Evolutionary conservation across 1,284 basidiomycete species (phyloP), one percentile per base, ranked within the genome.

Genomic region (Sutorius eximius): DNA sequence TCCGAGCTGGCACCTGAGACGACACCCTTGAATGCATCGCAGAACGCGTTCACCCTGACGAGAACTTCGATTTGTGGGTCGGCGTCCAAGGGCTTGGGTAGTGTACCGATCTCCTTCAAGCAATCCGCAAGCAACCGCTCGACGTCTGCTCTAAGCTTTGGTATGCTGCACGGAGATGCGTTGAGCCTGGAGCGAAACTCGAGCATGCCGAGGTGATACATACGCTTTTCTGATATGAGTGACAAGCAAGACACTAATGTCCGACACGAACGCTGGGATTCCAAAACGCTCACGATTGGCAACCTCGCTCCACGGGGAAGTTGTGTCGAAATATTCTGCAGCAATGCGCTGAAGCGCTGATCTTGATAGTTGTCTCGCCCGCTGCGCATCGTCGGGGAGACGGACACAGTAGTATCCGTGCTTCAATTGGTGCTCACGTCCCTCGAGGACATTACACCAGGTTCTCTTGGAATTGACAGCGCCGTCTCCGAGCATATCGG

Each of bases 321-420:
- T 81, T 0, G 56, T 66, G 12, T 73, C 64, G 59, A 88, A 87
- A 59, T 79, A 87, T 0, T 71, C 54, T 0, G 62, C 49, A 16
- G 81, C 80, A 0, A 69, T 64, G 5, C 56, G 58, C 42, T 82
- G 75, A 0, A 79, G 75, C 16, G 74, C 74, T 0, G 64, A 51
- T 8, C 69, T 66, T 0, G 76, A 69, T 5, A 79, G 68, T 1
- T 69, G 68, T 9, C 64, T 60, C 11, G 63, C 61, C 0, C 86
- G 77, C 55, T 85, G 80, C 3, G 68, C 73, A 58, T 87, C 85
- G 52, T 85, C 78, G 0, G 83, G 82, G n/a, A 86, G 80, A 36
- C 82, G 82, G 36, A 85, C 82, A 45, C 83, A 86, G 57, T 81
- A 87, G 60, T 87, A 88, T 0, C 86, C 86, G 47, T 83, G 83